Base-by-base conservation (phyloP, 805 yeast genomes). In the Lipomyces chichibuensis region DNA sequence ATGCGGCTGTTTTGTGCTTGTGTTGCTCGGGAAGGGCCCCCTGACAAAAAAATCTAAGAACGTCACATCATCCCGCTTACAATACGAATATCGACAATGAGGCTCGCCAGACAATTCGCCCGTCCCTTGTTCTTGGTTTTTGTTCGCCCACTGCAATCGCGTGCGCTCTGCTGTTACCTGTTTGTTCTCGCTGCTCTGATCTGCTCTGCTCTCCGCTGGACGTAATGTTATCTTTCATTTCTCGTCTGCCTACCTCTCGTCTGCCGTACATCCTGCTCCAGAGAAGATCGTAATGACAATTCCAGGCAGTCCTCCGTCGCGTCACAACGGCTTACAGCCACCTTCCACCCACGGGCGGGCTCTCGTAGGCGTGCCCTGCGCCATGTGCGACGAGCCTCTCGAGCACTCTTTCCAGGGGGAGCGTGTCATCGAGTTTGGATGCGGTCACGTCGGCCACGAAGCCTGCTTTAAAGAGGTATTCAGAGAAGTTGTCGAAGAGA, bases 361-460 rank as follows among this genome's bases (percentile, higher is more conserved):
- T 49, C 52, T 60, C 43, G 64, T 67, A 13, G 43, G 66, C 23
- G 29, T 39, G 35, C 58, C 59, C 17, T 71, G 73, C 65, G 70
- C 63, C 13, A 39, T 69, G 20, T 71, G 73, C 69, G 69, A 70
- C 25, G 73, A 71, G 49, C 63, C 71, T 27, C 61, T 71, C 33
- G 68, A 67, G 60, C 60, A 62, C 66, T 53, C 51, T 43, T 61
- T 71, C 23, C 63, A 51, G n/a, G 69, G 70, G n/a, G 73, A 71
- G 54, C 69, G 73, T 32, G 63, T 65, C 37, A 63, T 71, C 23
- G 67, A 63, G 56, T 57, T 65, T 25, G 68, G 69, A 32, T 71
- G 73, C 43, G 65, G 69, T 6, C 73, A 71, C 33, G 66, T 63
- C 29, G 69, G 70, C 23, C 73, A 71, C 54, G 65, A 63, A 20